Conservation (phyloP, 495 filamentous ascomycete species). For the Penicillium ochrochloron region DNA sequence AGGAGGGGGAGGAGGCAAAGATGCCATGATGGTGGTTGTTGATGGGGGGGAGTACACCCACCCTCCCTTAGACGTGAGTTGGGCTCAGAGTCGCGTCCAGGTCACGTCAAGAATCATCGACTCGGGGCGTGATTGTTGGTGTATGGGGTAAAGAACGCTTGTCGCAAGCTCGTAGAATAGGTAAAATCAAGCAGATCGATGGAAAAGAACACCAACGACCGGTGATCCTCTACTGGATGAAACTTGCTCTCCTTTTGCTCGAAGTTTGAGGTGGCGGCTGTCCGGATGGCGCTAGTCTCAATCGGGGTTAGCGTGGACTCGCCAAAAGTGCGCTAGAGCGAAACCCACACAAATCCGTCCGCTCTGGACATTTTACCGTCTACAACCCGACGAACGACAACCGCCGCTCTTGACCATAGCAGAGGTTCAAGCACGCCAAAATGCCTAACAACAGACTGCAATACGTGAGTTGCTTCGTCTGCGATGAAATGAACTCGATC, state of each 20-base stretch:
- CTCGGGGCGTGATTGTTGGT: constrained; percentile 14
- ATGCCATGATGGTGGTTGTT: constrained; percentile 68
- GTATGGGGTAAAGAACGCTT: neutral
- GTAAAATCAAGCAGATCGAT: constrained; percentile 38
- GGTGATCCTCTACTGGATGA: constrained; percentile 57
- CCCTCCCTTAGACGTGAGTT: constrained; percentile 40
- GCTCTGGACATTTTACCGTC: constrained; percentile 48
- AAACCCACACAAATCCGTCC: constrained; percentile 58
- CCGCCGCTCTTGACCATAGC: constrained; percentile 56
- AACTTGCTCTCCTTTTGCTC: constrained; percentile 40
- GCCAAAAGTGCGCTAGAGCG: constrained; percentile 56
- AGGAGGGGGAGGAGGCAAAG: constrained; percentile 74
- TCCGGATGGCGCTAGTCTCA: constrained; percentile 31
- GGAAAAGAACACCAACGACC: constrained; percentile 56
- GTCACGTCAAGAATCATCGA: constrained; percentile 42
- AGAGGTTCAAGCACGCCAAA: constrained; percentile 56
- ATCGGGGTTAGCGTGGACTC: constrained; percentile 46
- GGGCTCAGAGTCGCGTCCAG: constrained; percentile 45
- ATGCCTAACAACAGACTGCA: constrained; percentile 74
- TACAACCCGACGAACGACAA: constrained; percentile 57
- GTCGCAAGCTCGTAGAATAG: constrained; percentile 9
- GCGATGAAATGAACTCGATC: constrained; percentile 2
- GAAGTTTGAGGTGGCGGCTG: constrained; percentile 50
- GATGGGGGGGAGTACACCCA: constrained; percentile 32
- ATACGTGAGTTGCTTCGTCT: constrained; percentile 61